Evolutionary conservation across 2,329 filamentous ascomycete species (phyloP).

Genomic region (Mycosphaerella sp.): DNA sequence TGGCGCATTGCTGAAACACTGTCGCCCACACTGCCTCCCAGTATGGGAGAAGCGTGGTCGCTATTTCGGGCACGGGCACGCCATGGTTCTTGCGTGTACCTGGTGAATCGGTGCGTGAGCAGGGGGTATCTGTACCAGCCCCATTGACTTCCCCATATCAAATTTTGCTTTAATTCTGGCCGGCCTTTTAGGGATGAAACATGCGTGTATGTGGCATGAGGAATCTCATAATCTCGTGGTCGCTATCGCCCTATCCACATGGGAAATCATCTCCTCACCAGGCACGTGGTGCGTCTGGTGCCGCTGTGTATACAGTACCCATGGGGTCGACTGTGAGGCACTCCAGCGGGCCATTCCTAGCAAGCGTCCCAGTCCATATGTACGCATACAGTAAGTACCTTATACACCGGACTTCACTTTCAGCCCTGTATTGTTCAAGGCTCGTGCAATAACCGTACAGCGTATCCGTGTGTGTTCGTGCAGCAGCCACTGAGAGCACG

Average conservation of each 20-base stretch:
- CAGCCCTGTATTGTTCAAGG: too few species aligned
- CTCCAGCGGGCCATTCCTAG: too few species aligned
- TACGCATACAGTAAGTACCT: too few species aligned
- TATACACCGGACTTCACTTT: too few species aligned
- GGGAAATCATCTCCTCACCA: not conserved
- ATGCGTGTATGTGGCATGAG: not conserved
- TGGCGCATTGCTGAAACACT: slow-evolving; percentile 6
- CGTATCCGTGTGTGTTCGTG: too few species aligned
- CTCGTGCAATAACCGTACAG: too few species aligned
- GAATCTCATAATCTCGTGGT: not conserved
- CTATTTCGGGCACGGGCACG: slow-evolving; percentile 10
- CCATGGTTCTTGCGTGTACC: not conserved
- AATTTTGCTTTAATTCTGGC: not conserved
- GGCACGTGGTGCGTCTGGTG: too few species aligned
- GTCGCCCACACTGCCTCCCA: slow-evolving; percentile 6
- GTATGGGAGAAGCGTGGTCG: slow-evolving; percentile 4
- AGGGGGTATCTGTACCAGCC: too few species aligned
- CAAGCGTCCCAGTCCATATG: too few species aligned
- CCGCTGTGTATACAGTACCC: too few species aligned
- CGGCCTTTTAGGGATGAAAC: not conserved
- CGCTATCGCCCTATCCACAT: not conserved
- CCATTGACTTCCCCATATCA: slow-evolving; percentile 3
- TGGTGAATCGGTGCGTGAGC: not conserved
- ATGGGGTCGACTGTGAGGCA: too few species aligned
- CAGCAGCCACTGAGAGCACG: too few species aligned